Evolutionary conservation across 2,329 filamentous ascomycete genomes (phyloP).

Genomic region (Tricladium varicosporioides): DNA sequence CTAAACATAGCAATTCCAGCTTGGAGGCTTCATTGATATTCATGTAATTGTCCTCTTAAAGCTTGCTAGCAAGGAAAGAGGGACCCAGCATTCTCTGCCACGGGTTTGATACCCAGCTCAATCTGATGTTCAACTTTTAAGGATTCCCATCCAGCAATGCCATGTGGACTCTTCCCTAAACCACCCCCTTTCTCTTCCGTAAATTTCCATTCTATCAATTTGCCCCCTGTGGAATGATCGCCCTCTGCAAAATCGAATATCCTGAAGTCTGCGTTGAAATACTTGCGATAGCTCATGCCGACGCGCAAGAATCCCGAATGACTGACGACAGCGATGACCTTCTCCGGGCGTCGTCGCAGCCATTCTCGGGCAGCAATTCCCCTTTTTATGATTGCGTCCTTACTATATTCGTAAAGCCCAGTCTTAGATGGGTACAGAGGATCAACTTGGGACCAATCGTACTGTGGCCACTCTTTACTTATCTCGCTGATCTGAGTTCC

Average conservation of each 20-base stretch:
- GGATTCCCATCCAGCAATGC: not conserved
- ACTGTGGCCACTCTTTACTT: not conserved
- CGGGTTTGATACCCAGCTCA: not conserved
- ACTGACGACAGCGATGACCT: slow-evolving; percentile 14
- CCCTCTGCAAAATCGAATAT: slow-evolving; percentile 14
- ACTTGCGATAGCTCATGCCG: slow-evolving; percentile 9
- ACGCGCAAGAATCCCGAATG: slow-evolving; percentile 14
- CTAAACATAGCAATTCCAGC: too few species aligned
- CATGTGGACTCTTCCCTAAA: not conserved
- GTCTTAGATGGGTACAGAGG: slow-evolving; percentile 7
- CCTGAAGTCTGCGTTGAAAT: slow-evolving; percentile 14
- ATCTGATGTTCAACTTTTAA: not conserved
- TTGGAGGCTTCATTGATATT: too few species aligned
- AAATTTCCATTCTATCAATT: not conserved
- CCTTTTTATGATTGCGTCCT: slow-evolving; percentile 4
- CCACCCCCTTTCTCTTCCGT: not conserved
- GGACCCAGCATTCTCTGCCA: not conserved
- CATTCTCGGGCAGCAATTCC: slow-evolving; percentile 4
- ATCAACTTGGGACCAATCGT: slow-evolving; percentile 8
- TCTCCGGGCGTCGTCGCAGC: slow-evolving; percentile 7
- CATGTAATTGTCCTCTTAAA: too few species aligned
- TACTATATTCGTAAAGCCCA: slow-evolving; percentile 9
- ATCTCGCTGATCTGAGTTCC: slow-evolving; percentile 3
- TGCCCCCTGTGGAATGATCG: not conserved
- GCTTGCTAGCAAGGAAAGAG: too few species aligned